Evolutionary conservation across 306 rosid species (phyloP).

Genomic region (Rosa lucieae): DNA sequence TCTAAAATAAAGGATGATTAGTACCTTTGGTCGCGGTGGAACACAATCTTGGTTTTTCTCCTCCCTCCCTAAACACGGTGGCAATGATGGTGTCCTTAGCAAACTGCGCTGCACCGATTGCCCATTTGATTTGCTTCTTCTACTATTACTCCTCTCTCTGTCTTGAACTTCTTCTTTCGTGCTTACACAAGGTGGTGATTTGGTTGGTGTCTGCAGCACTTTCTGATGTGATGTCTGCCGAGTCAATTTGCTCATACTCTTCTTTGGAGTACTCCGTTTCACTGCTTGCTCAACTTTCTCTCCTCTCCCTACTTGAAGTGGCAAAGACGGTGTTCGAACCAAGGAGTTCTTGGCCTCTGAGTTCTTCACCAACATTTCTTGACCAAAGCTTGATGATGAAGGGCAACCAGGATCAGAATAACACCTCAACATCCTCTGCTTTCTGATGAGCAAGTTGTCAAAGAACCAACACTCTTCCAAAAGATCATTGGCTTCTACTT

Average conservation of each 20-base stretch:
- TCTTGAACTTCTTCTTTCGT: conserved; percentile 44
- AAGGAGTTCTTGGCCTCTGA: conserved; percentile 15
- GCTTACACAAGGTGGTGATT: conserved; percentile 43
- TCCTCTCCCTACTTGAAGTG: conserved; percentile 42
- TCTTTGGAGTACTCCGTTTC: conserved; percentile 17
- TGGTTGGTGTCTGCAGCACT: conserved; percentile 38
- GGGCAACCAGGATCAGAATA: conserved; percentile 66
- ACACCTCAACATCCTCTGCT: conserved; percentile 54
- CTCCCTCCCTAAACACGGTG: conserved; percentile 25
- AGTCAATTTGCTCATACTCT: conserved; percentile 15
- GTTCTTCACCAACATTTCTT: conserved; percentile 25
- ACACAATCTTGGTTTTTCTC: conserved; percentile 9
- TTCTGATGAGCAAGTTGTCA: conserved; percentile 52
- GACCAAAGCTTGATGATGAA: conserved; percentile 30
- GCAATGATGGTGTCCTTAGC: conserved; percentile 48
- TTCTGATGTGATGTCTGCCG: conserved; percentile 34
- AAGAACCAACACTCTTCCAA: conserved; percentile 85
- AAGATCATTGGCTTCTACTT: conserved; percentile 58
- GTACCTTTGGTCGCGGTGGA: conserved; percentile 14
- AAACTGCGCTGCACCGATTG: conserved; percentile 15
- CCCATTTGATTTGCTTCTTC: conserved; percentile 11
- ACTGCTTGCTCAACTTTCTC: conserved; percentile 22
- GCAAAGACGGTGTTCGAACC: conserved; percentile 56
- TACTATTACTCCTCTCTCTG: conserved; percentile 13
- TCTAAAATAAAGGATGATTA: not conserved